A percentile compares a stretch with the other conserved stretches of the same genome.
Conservation (phyloP, 805 yeast species). For the Saturnispora hagleri region DNA sequence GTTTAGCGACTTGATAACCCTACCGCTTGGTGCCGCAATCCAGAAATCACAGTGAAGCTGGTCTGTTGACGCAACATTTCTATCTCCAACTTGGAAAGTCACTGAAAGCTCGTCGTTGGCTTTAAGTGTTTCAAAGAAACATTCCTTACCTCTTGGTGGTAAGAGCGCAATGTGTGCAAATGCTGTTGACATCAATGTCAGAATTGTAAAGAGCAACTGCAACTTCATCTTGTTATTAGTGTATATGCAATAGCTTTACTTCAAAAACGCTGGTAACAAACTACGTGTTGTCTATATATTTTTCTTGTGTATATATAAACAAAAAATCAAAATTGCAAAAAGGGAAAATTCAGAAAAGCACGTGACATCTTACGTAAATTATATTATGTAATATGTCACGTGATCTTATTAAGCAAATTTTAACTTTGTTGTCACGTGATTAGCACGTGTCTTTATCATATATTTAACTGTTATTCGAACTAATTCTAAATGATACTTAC, state of each 20-base stretch:
- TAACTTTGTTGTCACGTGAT: neutral
- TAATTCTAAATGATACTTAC: neutral
- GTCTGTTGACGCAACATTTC: slow-evolving; percentile 62
- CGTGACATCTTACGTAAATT: neutral
- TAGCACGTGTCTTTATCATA: neutral
- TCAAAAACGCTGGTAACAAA: neutral
- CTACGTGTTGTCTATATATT: neutral
- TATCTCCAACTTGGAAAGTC: slow-evolving; percentile 87
- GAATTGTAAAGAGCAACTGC: neutral
- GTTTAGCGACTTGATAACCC: slow-evolving; percentile 39
- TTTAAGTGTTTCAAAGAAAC: slow-evolving; percentile 79
- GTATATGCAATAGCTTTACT: neutral
- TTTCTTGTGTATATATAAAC: neutral
- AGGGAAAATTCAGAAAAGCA: neutral
- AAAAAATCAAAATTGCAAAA: neutral
- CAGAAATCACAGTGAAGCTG: slow-evolving; percentile 64
- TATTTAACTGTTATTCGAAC: neutral
- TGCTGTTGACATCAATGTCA: slow-evolving; percentile 9
- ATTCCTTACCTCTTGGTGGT: slow-evolving; percentile 76
- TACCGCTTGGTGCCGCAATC: slow-evolving; percentile 34
- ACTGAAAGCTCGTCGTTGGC: slow-evolving; percentile 80
- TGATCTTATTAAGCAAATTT: neutral
- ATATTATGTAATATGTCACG: neutral
- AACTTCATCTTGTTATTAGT: neutral
- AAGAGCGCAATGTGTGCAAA: slow-evolving; percentile 73